Percentiles rank a stretch among this genome's conserved stretches.
Conservation (phyloP, 2,329 filamentous ascomycete genomes). For the Penicillium sp. region DNA sequence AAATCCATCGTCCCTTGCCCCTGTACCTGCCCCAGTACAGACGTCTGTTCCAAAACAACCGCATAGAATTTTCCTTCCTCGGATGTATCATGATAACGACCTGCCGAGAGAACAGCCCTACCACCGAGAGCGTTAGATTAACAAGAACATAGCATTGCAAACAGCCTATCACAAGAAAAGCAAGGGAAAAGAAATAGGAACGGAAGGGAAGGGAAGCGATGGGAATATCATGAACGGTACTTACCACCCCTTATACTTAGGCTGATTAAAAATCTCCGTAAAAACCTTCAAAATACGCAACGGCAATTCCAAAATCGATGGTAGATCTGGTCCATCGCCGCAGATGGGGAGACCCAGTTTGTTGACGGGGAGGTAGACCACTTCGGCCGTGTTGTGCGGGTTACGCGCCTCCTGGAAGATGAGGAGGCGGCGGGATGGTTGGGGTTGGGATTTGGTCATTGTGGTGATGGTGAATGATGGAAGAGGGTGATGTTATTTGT, state of each 20-base stretch:
- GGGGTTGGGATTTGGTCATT: conserved; percentile 17
- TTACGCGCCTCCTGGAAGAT: conserved; percentile 48
- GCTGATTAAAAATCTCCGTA: conserved; percentile 48
- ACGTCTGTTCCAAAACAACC: conserved; percentile 43
- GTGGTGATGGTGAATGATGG: conserved; percentile 5
- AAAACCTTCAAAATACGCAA: conserved; percentile 44
- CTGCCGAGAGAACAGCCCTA: conserved; percentile 44
- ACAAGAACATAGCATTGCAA: no score
- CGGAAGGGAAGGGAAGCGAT: no score
- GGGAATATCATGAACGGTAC: neutral
- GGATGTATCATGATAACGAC: conserved; percentile 44
- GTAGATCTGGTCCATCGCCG: conserved; percentile 40
- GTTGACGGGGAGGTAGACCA: conserved; percentile 44
- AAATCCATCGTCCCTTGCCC: conserved; percentile 5
- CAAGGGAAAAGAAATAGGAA: no score
- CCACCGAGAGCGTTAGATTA: neutral
- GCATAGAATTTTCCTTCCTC: conserved; percentile 48
- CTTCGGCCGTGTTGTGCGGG: conserved; percentile 36
- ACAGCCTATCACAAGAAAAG: no score
- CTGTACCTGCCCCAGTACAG: neutral
- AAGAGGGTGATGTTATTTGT: neutral
- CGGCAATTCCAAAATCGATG: conserved; percentile 44
- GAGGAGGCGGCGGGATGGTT: conserved; percentile 34
- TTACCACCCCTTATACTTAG: conserved; percentile 48
- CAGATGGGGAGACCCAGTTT: conserved; percentile 46